phyloP scores from a whole-genome alignment of 352 stramenopile genomes.

The Globisporangium canariense region DNA sequence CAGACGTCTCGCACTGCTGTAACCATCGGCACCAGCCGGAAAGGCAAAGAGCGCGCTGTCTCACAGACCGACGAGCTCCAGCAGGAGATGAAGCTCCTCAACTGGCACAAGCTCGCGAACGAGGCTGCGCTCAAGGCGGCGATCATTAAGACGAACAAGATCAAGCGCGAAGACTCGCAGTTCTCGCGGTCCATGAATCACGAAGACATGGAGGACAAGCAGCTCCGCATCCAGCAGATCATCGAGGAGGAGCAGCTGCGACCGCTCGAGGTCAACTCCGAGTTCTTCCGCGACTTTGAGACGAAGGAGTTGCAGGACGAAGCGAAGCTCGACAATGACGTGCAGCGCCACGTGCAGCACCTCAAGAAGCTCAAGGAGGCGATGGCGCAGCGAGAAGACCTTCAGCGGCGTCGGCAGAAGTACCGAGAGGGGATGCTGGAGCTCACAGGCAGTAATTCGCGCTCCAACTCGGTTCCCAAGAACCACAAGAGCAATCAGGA shows the following conservation, averaged over 20 bases:
- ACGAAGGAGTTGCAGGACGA: constrained; percentile 59
- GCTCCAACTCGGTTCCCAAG: constrained; percentile 27
- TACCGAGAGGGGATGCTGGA: constrained; percentile 62
- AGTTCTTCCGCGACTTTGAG: constrained; percentile 87
- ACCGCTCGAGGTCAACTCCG: constrained; percentile 86
- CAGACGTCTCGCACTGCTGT: constrained; percentile 7
- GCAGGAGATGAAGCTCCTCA: constrained; percentile 92
- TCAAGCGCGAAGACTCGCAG: constrained; percentile 71
- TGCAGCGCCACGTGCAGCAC: constrained; percentile 87
- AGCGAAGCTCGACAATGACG: constrained; percentile 74
- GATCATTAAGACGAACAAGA: constrained; percentile 87
- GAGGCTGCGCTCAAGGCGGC: constrained; percentile 90
- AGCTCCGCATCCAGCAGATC: constrained; percentile 88
- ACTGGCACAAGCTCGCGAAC: constrained; percentile 95
- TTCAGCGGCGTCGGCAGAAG: constrained; percentile 51
- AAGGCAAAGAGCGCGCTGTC: constrained; percentile 17
- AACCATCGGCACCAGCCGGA: constrained; percentile 5
- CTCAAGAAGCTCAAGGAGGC: constrained; percentile 74
- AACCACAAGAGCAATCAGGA: constrained; percentile 40
- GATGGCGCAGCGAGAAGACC: constrained; percentile 59
- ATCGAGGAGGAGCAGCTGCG: constrained; percentile 91
- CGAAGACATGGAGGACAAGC: constrained; percentile 76
- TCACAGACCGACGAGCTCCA: constrained; percentile 82
- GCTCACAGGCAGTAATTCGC: constrained; percentile 30
- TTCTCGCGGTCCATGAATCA: constrained; percentile 38